These are phyloP conservation scores for Chaetomiaceae sp. DNA, from an alignment of 2,329 filamentous ascomycete genomes.

Conservation along the genomic window DNA sequence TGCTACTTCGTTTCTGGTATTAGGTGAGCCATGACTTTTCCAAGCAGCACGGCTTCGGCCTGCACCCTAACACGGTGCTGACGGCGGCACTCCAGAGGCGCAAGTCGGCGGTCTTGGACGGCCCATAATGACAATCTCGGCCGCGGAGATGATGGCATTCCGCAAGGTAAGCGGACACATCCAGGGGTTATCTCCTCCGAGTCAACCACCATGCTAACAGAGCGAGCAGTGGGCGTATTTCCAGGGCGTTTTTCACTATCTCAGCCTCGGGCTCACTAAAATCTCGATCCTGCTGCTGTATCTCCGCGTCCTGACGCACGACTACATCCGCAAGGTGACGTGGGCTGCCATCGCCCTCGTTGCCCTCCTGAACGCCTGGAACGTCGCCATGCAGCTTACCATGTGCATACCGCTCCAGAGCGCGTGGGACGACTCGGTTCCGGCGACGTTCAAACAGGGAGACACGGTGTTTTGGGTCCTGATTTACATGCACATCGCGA, in stretches of 20 bases:
- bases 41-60: no score
- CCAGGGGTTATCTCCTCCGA: background rate
- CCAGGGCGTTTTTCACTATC: constrained; percentile 23
- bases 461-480: constrained; percentile 18
- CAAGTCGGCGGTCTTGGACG: constrained; percentile 6
- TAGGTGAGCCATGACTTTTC: no score
- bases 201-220: background rate
- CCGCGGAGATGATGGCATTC: background rate
- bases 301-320: constrained; percentile 25
- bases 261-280: constrained; percentile 25
- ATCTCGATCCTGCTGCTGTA: constrained; percentile 29
- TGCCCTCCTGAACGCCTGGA: constrained; percentile 16
- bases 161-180: background rate
- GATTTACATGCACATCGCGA: constrained; percentile 20
- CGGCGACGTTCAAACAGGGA: constrained; percentile 12
- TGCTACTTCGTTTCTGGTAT: no score
- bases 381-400: constrained; percentile 19
- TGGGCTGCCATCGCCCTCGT: constrained; percentile 21
- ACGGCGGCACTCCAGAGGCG: background rate
- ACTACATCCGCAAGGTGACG: constrained; percentile 24
- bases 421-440: constrained; percentile 15
- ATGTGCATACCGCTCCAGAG: constrained; percentile 25
- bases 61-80: no score
- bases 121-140: background rate
- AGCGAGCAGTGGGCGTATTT: constrained; percentile 15